Evolutionary conservation across 441 rosid species (phyloP).

Genomic region (Daphne laureola): DNA sequence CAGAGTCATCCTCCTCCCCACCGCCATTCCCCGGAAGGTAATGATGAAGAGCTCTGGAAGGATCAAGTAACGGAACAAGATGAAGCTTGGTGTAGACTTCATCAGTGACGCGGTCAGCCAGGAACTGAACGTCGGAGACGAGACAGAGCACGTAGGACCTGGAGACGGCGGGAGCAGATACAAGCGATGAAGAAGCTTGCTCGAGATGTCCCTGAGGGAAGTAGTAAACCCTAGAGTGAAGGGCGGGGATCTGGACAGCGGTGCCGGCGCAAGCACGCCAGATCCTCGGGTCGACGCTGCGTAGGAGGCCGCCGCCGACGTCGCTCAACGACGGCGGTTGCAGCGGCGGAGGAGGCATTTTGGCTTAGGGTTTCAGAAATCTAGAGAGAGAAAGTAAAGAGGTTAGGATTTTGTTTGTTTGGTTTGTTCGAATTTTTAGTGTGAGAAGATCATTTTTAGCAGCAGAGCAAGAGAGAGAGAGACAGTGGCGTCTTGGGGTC

Average conservation of each 20-base stretch:
- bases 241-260: conserved; percentile 45
- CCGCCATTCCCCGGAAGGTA: conserved; percentile 4
- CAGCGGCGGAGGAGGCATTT: conserved; percentile 26
- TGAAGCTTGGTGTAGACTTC: conserved; percentile 54
- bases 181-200: conserved; percentile 28
- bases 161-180: conserved; percentile 20
- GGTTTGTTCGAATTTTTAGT: conserved; percentile 1
- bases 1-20: conserved; percentile 11
- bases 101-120: conserved; percentile 71
- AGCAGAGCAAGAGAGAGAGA: conserved; percentile 1
- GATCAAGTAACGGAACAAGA: conserved; percentile 19
- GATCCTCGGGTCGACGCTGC: conserved; percentile 45
- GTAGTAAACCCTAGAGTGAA: conserved; percentile 67
- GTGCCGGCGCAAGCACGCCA: conserved; percentile 83
- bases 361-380: conserved; percentile 21
- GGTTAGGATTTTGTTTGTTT: neutral
- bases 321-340: conserved; percentile 12
- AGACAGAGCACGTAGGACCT: conserved; percentile 34
- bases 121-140: conserved; percentile 44
- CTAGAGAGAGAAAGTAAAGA: neutral
- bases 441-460: neutral
- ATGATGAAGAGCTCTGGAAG: conserved; percentile 13
- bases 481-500: conserved; percentile 20
- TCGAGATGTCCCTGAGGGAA: conserved; percentile 84
- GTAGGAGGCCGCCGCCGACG: conserved; percentile 1